These are phyloP conservation scores for Castanea mollissima DNA, from an alignment of 306 rosid species.

Conservation along the genomic window DNA sequence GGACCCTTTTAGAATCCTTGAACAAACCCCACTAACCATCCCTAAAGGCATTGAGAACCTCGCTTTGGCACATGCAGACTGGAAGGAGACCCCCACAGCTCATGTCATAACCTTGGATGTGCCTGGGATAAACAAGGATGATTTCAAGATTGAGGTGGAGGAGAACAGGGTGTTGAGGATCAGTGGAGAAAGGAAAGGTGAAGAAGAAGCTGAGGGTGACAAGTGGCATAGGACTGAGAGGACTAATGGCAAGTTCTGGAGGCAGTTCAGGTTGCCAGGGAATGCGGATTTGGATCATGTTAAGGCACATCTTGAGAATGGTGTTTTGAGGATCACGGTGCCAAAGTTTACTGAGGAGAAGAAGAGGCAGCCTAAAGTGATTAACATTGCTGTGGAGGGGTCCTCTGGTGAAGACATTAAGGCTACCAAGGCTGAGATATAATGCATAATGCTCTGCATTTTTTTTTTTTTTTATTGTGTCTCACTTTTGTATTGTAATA, in stretches of 20 bases:
- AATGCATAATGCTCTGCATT: background rate
- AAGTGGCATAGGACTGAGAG: slow-evolving; percentile 46
- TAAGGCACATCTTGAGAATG: slow-evolving; percentile 36
- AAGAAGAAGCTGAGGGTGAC: slow-evolving; percentile 22
- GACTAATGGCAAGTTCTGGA: slow-evolving; percentile 40
- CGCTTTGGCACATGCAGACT: slow-evolving; percentile 46
- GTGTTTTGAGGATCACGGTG: slow-evolving; percentile 32
- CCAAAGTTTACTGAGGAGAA: slow-evolving; percentile 34
- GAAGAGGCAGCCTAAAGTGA: slow-evolving; percentile 31
- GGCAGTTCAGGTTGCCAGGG: slow-evolving; percentile 38
- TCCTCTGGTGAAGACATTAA: slow-evolving; percentile 4
- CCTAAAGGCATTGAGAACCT: slow-evolving; percentile 20
- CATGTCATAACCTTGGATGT: slow-evolving; percentile 37
- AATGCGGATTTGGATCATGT: slow-evolving; percentile 41
- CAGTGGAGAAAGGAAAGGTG: slow-evolving; percentile 36
- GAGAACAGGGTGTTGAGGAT: slow-evolving; percentile 45
- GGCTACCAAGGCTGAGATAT: slow-evolving; percentile 16
- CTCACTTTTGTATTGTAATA: background rate
- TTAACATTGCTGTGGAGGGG: slow-evolving; percentile 16
- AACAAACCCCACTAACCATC: slow-evolving; percentile 30
- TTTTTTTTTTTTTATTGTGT: background rate
- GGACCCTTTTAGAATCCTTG: slow-evolving; percentile 46
- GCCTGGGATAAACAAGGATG: slow-evolving; percentile 42
- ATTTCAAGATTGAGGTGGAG: slow-evolving; percentile 40
- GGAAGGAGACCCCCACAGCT: slow-evolving; percentile 34